Conservation (phyloP, 1,139 yeast genomes). For the Nakaseomyces bracarensis region DNA sequence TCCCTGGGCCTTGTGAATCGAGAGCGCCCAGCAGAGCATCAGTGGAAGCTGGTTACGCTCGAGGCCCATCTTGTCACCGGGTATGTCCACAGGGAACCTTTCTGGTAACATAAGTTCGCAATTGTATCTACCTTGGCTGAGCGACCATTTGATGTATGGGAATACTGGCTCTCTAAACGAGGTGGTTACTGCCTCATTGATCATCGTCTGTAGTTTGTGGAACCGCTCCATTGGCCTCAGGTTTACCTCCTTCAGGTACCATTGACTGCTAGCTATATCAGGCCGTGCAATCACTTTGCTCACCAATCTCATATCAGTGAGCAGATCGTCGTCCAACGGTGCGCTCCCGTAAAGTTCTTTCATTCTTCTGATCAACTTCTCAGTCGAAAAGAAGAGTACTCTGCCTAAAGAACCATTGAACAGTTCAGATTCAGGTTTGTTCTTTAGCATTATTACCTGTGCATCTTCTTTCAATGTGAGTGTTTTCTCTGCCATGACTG, state of each 20-base stretch:
- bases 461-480: constrained; percentile 69
- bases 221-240: constrained; percentile 17
- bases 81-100: constrained; percentile 28
- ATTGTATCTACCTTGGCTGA: constrained; percentile 19
- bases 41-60: constrained; percentile 62
- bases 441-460: constrained; percentile 93
- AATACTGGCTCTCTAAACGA: constrained; percentile 24
- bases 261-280: constrained; percentile 16
- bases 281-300: constrained; percentile 30
- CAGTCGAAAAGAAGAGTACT: constrained; percentile 39
- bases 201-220: constrained; percentile 31
- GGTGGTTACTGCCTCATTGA: constrained; percentile 33
- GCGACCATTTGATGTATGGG: constrained; percentile 53
- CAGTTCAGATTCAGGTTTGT: constrained; percentile 62
- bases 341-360: constrained; percentile 17
- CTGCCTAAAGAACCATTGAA: constrained; percentile 91
- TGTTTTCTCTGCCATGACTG: constrained; percentile 56
- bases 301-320: constrained; percentile 31
- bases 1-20: constrained; percentile 89
- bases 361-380: constrained; percentile 19
- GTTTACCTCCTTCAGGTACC: constrained; percentile 22
- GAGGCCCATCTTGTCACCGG: constrained; percentile 27
- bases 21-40: constrained; percentile 77
- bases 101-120: constrained; percentile 28
- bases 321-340: constrained; percentile 19